phyloP scores from a whole-genome alignment of 805 yeast genomes.

The Lachancea sp. region DNA sequence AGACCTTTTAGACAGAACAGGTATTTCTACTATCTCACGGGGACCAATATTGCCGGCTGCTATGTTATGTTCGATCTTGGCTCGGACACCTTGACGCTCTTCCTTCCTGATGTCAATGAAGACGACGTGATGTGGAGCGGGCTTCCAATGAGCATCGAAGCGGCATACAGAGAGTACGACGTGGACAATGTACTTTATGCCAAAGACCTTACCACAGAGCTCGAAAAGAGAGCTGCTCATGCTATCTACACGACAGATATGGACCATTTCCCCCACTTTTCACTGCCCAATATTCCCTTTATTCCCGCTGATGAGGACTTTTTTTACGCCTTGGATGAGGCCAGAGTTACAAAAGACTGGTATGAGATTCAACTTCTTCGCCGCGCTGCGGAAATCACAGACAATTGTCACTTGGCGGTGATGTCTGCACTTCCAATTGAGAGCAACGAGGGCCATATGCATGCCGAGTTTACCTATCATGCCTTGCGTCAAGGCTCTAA shows the following conservation, averaged over 20 bases:
- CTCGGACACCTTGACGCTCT: conserved; percentile 56
- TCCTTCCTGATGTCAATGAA: conserved; percentile 73
- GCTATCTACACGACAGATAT: conserved; percentile 48
- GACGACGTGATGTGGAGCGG: conserved; percentile 96
- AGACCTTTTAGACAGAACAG: conserved; percentile 82
- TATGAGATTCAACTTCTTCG: conserved; percentile 72
- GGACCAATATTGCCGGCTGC: conserved; percentile 74
- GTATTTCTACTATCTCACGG: conserved; percentile 81
- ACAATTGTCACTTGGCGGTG: conserved; percentile 81
- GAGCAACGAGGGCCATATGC: conserved; percentile 81
- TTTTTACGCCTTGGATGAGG: conserved; percentile 75
- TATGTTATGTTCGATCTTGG: conserved; percentile 53
- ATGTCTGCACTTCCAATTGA: conserved; percentile 91
- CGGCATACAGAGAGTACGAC: conserved; percentile 61
- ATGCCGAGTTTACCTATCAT: conserved; percentile 93
- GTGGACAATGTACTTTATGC: conserved; percentile 75
- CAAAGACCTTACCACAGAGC: conserved; percentile 38
- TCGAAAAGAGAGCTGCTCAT: conserved; percentile 28
- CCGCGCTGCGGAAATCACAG: conserved; percentile 79
- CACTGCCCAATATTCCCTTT: conserved; percentile 33
- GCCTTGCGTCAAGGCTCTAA: conserved; percentile 92
- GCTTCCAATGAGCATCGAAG: conserved; percentile 60
- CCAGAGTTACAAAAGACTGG: conserved; percentile 77
- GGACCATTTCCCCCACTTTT: conserved; percentile 38
- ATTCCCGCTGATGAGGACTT: conserved; percentile 43